A percentile compares a stretch with the other conserved stretches of the same genome.
Conservation (phyloP, 1,284 basidiomycete genomes). For the Cryptococcus neoformans region DNA sequence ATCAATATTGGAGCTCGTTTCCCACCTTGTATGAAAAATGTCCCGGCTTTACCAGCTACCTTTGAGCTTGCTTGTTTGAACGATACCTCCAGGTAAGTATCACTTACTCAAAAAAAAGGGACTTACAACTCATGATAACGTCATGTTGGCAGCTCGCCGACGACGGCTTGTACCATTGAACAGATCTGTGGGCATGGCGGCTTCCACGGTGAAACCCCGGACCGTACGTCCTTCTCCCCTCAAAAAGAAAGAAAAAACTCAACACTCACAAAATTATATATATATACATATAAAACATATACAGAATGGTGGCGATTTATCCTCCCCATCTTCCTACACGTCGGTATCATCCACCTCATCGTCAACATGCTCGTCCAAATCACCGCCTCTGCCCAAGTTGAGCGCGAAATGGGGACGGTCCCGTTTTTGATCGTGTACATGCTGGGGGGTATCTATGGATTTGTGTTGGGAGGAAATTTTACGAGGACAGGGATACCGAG, state of each 20-base stretch:
- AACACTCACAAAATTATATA: not conserved
- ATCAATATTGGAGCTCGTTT: constrained; percentile 88
- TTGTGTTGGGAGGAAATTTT: constrained; percentile 79
- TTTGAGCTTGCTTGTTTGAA: constrained; percentile 64
- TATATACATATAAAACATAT: not conserved
- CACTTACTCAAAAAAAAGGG: not conserved
- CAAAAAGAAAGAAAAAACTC: too few species aligned
- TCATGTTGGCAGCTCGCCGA: constrained; percentile 58
- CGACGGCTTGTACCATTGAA: constrained; percentile 68
- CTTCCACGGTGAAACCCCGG: constrained; percentile 62
- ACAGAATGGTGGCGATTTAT: constrained; percentile 62
- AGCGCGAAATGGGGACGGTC: constrained; percentile 56
- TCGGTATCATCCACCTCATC: constrained; percentile 81
- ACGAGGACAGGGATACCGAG: constrained; percentile 83
- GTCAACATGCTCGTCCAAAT: constrained; percentile 89
- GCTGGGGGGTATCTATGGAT: constrained; percentile 87
- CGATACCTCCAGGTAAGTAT: constrained; percentile 34
- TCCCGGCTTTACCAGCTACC: constrained; percentile 60
- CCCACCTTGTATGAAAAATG: constrained; percentile 57
- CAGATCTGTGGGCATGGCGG: constrained; percentile 86
- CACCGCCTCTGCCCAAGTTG: constrained; percentile 49
- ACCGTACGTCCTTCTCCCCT: constrained; percentile 66
- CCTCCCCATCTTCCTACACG: constrained; percentile 84
- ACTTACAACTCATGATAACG: not conserved
- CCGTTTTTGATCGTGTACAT: constrained; percentile 81